A percentile compares a stretch with the other conserved stretches of the same genome.
Evolutionary conservation across 768 basidiomycete species (phyloP).

Genomic region (Hemileccinum impolitum): DNA sequence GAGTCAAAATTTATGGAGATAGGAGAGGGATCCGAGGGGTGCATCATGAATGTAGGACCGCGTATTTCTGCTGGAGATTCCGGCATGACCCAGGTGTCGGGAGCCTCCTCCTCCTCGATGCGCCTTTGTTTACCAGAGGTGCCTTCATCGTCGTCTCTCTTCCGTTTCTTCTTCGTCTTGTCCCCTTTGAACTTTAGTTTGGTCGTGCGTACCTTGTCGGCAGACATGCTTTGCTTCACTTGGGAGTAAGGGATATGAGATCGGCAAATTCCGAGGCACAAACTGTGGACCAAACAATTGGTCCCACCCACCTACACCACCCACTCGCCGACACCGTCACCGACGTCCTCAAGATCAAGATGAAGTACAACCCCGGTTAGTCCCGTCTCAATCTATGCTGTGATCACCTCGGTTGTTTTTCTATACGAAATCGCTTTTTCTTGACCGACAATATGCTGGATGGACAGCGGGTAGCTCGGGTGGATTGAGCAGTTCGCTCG

Average conservation of each 20-base stretch:
- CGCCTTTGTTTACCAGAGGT: constrained; percentile 44
- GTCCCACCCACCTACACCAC: constrained; percentile 17
- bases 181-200: constrained; percentile 91
- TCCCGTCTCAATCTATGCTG: constrained; percentile 27
- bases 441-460: constrained; percentile 50
- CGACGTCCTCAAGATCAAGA: constrained; percentile 64
- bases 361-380: constrained; percentile 85
- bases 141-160: constrained; percentile 51
- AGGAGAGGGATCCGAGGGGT: constrained; percentile 77
- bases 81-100: constrained; percentile 79
- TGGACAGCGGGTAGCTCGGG: constrained; percentile 41
- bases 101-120: constrained; percentile 57
- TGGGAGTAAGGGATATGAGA: not conserved
- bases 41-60: constrained; percentile 82
- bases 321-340: constrained; percentile 44
- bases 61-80: constrained; percentile 71
- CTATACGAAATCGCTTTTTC: constrained; percentile 24
- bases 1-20: constrained; percentile 77
- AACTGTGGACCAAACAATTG: constrained; percentile 41
- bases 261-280: constrained; percentile 26
- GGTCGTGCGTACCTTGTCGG: constrained; percentile 57
- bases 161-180: constrained; percentile 79
- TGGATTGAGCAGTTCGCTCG: constrained; percentile 31
- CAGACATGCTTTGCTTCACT: constrained; percentile 24
- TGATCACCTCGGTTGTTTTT: constrained; percentile 16